phyloP scores from a whole-genome alignment of 805 yeast genomes.

The Cyberlindnera xishuangbannaensis region DNA sequence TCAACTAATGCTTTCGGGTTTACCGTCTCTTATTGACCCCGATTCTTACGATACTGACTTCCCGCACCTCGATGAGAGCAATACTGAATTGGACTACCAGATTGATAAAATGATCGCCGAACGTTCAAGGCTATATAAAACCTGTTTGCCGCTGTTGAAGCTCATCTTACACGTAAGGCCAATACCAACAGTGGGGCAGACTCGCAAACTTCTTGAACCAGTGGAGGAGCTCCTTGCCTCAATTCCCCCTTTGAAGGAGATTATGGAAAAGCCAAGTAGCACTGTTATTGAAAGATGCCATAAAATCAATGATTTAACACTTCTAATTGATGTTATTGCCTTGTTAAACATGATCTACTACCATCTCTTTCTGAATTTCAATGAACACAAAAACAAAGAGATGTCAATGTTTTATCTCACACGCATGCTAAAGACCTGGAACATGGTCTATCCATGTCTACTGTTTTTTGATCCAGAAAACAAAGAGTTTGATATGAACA shows the following conservation, averaged over 20 bases:
- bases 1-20: constrained; percentile 18
- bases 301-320: constrained; percentile 9
- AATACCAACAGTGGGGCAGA: constrained; percentile 13
- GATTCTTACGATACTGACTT: constrained; percentile 21
- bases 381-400: constrained; percentile 8
- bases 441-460: constrained; percentile 8
- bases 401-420: constrained; percentile 14
- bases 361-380: constrained; percentile 19
- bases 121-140: constrained; percentile 10
- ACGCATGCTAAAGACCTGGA: constrained; percentile 5
- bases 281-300: constrained; percentile 15
- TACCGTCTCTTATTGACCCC: constrained; percentile 19
- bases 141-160: constrained; percentile 16
- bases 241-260: constrained; percentile 9
- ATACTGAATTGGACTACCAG: constrained; percentile 16
- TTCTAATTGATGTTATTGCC: constrained; percentile 11
- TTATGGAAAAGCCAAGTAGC: constrained; percentile 14
- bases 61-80: constrained; percentile 22
- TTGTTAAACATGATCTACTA: constrained; percentile 20
- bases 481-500: constrained; percentile 13
- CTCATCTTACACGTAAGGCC: constrained; percentile 16
- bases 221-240: constrained; percentile 7
- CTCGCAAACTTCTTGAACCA: constrained; percentile 10
- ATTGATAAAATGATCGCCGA: constrained; percentile 16
- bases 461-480: constrained; percentile 15